A percentile compares a stretch with the other conserved stretches of the same genome.
Evolutionary conservation across 2,329 filamentous ascomycete species (phyloP).

Genomic region (Alternaria atra): DNA sequence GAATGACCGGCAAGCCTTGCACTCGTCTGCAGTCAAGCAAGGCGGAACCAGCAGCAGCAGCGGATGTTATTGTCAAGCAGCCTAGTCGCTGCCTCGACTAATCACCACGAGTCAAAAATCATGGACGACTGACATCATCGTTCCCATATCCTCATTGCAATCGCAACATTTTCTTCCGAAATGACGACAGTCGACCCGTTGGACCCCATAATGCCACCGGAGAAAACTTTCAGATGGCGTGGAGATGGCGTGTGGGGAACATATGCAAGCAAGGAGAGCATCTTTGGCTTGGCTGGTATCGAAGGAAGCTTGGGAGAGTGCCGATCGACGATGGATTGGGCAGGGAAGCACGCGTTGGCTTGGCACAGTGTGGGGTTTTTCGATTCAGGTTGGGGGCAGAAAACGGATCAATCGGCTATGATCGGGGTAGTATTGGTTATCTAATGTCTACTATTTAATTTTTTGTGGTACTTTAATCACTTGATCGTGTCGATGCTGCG

Average conservation of each 20-base stretch:
- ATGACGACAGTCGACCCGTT: constrained; percentile 1
- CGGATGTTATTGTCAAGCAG: constrained; percentile 1
- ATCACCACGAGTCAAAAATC: background rate
- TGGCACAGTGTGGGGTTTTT: constrained; percentile 3
- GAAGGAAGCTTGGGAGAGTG: constrained; percentile 1
- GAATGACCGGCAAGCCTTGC: constrained; percentile 8
- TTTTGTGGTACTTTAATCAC: constrained; percentile 1
- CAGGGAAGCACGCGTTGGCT: constrained; percentile 9
- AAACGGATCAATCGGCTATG: background rate
- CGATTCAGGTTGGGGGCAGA: background rate
- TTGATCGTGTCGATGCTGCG: background rate
- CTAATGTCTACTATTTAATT: constrained; percentile 5
- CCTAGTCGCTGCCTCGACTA: background rate
- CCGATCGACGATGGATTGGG: constrained; percentile 1
- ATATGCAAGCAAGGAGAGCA: background rate
- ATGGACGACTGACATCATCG: constrained; percentile 3
- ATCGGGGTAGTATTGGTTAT: constrained; percentile 1
- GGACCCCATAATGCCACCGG: constrained; percentile 1
- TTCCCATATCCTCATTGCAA: background rate
- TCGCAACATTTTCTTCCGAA: background rate
- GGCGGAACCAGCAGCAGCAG: constrained; percentile 1
- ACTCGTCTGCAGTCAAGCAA: constrained; percentile 1
- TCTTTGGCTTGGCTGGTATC: background rate
- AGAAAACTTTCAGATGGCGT: background rate
- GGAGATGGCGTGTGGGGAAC: background rate